Conservation (phyloP, 2,329 filamentous ascomycete genomes). For the Davidsoniella eucalypti region DNA sequence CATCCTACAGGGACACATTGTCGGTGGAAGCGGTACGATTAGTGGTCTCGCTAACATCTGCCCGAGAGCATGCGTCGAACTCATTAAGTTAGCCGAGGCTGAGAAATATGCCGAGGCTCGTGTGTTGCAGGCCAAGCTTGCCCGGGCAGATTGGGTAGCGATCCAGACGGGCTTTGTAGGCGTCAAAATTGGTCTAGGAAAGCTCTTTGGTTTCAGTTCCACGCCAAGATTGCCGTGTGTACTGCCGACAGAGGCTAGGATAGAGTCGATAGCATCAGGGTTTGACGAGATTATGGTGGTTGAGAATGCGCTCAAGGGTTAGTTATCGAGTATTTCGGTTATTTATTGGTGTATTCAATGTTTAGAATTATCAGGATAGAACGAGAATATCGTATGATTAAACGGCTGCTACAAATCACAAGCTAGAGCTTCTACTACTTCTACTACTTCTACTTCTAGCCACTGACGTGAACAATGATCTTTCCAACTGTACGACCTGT, state of each 20-base stretch:
- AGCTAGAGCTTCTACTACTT: background rate
- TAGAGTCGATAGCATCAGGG: slow-evolving; percentile 21
- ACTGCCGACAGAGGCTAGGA: slow-evolving; percentile 20
- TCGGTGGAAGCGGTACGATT: slow-evolving; percentile 25
- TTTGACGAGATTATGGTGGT: slow-evolving; percentile 22
- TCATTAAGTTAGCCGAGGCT: slow-evolving; percentile 21
- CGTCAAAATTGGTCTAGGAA: slow-evolving; percentile 29
- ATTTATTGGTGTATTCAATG: no score
- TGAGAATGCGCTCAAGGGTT: slow-evolving; percentile 11
- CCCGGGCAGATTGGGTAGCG: slow-evolving; percentile 29
- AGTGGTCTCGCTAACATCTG: slow-evolving; percentile 26
- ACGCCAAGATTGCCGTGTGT: slow-evolving; percentile 25
- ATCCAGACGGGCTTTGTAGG: slow-evolving; percentile 33
- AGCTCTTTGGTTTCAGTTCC: slow-evolving; percentile 24
- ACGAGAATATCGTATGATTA: background rate
- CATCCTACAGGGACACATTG: slow-evolving; percentile 25
- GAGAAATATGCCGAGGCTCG: slow-evolving; percentile 21
- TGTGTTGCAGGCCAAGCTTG: slow-evolving; percentile 24
- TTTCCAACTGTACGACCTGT: slow-evolving; percentile 44
- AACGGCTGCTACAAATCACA: background rate
- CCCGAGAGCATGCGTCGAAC: slow-evolving; percentile 22
- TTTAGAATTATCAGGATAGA: no score
- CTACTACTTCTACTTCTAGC: slow-evolving; percentile 6
- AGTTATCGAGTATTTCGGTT: no score
- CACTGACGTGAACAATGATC: slow-evolving; percentile 28